Conservation (phyloP, 1,284 basidiomycete species). For the Cystobasidium pallidum region DNA sequence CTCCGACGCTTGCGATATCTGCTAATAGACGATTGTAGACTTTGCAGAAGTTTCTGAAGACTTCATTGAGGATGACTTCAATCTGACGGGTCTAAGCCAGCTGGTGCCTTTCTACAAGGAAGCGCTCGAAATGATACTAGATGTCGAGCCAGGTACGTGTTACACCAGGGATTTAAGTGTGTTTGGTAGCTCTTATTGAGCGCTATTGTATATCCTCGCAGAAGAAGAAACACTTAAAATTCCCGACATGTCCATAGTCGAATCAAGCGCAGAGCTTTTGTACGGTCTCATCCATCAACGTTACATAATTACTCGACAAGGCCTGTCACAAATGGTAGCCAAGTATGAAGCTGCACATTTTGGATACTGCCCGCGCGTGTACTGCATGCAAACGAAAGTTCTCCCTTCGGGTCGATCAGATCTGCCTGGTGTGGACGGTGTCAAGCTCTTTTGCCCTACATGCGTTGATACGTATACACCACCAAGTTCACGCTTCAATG, state of each 20-base stretch:
- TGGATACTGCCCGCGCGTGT: conserved; percentile 93
- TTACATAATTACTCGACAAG: conserved; percentile 91
- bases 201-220: conserved; percentile 40
- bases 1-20: not conserved
- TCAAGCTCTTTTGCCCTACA: conserved; percentile 97
- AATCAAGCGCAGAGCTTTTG: conserved; percentile 93
- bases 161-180: not conserved
- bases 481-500: conserved; percentile 91
- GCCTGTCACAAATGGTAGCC: conserved; percentile 94
- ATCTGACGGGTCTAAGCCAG: conserved; percentile 90
- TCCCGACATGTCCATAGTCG: conserved; percentile 91
- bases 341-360: conserved; percentile 94
- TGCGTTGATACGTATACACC: conserved; percentile 97
- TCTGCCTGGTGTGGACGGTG: conserved; percentile 95
- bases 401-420: conserved; percentile 96
- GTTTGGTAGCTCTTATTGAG: not conserved
- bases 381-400: conserved; percentile 85
- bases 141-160: conserved; percentile 87
- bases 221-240: conserved; percentile 86
- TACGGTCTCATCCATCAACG: conserved; percentile 98
- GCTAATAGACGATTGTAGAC: conserved; percentile 5
- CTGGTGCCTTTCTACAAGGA: conserved; percentile 99
- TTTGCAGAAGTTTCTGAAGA: conserved; percentile 76
- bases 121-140: conserved; percentile 99
- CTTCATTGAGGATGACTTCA: conserved; percentile 99